phyloP scores from a whole-genome alignment of 1,284 basidiomycete genomes.

The Ceratobasidium sp. region DNA sequence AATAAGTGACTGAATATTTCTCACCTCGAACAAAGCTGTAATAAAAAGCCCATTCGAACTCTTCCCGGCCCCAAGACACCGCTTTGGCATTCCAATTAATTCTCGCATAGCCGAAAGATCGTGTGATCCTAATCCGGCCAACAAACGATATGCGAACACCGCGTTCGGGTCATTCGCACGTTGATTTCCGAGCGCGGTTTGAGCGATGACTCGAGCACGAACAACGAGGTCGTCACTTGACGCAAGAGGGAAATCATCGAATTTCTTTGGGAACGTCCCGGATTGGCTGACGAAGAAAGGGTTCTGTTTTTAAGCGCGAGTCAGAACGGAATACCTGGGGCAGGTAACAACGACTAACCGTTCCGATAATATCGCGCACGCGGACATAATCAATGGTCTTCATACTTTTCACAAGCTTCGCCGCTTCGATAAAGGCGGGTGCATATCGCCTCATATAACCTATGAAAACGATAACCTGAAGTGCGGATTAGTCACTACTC shows the following conservation, averaged over 20 bases:
- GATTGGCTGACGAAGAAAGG: conserved; percentile 50
- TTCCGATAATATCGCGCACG: conserved; percentile 53
- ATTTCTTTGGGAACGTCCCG: conserved; percentile 48
- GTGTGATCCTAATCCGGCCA: conserved; percentile 46
- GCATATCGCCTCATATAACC: conserved; percentile 54
- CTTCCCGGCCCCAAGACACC: conserved; percentile 19
- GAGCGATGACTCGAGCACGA: conserved; percentile 25
- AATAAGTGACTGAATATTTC: conserved; percentile 4
- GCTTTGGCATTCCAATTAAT: conserved; percentile 49
- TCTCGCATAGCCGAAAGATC: conserved; percentile 50
- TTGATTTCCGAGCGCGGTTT: conserved; percentile 37
- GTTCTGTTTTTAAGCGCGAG: conserved; percentile 45
- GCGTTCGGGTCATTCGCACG: conserved; percentile 41
- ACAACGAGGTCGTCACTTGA: conserved; percentile 39
- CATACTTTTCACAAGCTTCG: conserved; percentile 47
- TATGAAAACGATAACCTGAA: conserved; percentile 47
- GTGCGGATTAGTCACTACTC: not conserved
- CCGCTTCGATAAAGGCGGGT: conserved; percentile 48
- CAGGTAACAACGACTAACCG: conserved; percentile 43
- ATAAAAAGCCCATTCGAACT: conserved; percentile 35
- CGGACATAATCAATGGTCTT: conserved; percentile 49
- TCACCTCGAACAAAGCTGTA: conserved; percentile 48
- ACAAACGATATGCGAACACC: conserved; percentile 44
- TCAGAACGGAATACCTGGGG: not conserved
- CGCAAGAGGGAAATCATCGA: conserved; percentile 46